Percentiles rank a stretch among this genome's conserved stretches.
phyloP scores from a whole-genome alignment of 163 green algal genomes.

The Scenedesmus sp. region DNA sequence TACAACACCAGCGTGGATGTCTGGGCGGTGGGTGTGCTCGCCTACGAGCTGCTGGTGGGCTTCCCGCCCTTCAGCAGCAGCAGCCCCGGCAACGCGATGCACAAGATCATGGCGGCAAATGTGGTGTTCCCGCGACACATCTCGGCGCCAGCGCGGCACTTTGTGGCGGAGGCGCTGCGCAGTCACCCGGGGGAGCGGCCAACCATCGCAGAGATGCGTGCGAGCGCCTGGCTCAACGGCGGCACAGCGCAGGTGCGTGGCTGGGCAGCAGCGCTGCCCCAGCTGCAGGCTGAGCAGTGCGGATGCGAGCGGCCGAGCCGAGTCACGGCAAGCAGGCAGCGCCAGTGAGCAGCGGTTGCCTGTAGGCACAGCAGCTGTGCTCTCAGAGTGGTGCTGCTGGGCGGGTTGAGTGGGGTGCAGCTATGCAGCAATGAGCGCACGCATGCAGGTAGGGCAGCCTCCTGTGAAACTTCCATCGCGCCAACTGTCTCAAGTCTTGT shows the following conservation, averaged over 20 bases:
- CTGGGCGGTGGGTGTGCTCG: conserved; percentile 81
- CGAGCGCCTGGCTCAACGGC: conserved; percentile 17
- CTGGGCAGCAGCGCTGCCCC: background rate
- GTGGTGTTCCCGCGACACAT: conserved; percentile 17
- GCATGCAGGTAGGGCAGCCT: too few relatives aligned
- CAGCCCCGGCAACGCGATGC: conserved; percentile 9
- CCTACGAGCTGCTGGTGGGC: conserved; percentile 83
- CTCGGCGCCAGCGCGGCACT: background rate
- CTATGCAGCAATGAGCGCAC: too few relatives aligned
- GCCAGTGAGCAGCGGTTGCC: background rate
- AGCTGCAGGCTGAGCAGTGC: background rate
- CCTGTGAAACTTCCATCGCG: too few relatives aligned
- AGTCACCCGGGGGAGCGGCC: conserved; percentile 27
- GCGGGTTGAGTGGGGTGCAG: too few relatives aligned
- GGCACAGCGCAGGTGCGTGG: background rate
- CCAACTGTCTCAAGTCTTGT: too few relatives aligned
- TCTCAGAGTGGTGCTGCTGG: too few relatives aligned
- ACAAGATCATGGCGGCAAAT: conserved; percentile 11
- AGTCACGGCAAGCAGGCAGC: background rate
- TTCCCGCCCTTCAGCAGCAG: conserved; percentile 71
- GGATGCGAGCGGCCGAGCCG: background rate
- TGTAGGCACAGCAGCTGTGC: too few relatives aligned
- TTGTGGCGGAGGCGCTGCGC: conserved; percentile 8
- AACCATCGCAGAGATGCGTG: background rate
- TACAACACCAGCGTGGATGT: conserved; percentile 75